Evolutionary conservation across 169 alveolate genomes (phyloP).

Genomic region (Babesia sp.): DNA sequence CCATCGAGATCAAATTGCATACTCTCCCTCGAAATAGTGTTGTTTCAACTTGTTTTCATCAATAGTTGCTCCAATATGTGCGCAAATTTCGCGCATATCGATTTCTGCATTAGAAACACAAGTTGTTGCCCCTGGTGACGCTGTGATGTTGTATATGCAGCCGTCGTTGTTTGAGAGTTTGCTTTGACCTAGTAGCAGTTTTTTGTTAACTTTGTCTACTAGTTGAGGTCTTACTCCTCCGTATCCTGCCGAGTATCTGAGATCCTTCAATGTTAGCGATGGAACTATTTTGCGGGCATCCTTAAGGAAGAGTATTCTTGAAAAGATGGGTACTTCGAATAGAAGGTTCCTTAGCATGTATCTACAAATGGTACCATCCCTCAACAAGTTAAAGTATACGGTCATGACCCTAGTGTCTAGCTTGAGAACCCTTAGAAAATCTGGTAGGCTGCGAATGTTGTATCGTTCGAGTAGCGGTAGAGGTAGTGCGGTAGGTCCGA

Average conservation of each 20-base stretch:
- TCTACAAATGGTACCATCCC: conserved; percentile 73
- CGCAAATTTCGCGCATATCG: conserved; percentile 80
- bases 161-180: conserved; percentile 78
- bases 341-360: conserved; percentile 78
- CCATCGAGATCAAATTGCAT: conserved; percentile 47
- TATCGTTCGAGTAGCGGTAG: conserved; percentile 83
- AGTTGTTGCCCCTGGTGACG: conserved; percentile 88
- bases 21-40: conserved; percentile 77
- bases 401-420: conserved; percentile 72
- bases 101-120: conserved; percentile 82
- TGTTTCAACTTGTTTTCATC: conserved; percentile 65
- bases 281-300: conserved; percentile 84
- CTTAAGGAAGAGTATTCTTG: conserved; percentile 73
- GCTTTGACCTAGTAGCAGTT: conserved; percentile 83
- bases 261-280: conserved; percentile 72
- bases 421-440: conserved; percentile 72
- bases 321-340: conserved; percentile 80
- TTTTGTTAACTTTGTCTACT: conserved; percentile 74
- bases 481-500: conserved; percentile 87
- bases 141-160: conserved; percentile 81
- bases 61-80: conserved; percentile 72
- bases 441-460: conserved; percentile 74
- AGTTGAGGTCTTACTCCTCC: conserved; percentile 88
- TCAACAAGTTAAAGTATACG: conserved; percentile 75
- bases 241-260: conserved; percentile 80